Conservation (phyloP, 2,329 filamentous ascomycete species). For the Pyrenochaeta sp. region DNA sequence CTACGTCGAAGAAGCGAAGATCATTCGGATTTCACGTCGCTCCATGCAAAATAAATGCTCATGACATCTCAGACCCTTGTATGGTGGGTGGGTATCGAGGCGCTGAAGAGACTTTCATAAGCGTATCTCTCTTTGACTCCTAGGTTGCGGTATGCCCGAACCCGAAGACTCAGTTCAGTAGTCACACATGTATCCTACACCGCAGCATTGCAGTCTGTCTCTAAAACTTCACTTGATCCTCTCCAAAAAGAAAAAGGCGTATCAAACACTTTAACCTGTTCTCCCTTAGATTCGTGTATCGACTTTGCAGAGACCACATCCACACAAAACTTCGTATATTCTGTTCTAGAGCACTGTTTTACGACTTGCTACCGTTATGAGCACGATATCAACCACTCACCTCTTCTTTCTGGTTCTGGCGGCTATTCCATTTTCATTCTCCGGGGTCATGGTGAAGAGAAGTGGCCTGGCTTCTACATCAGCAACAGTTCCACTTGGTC, state of each 20-base stretch:
- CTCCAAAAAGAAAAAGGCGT: background rate
- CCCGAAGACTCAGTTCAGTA: constrained; percentile 2
- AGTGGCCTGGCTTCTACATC: background rate
- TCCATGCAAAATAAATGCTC: no score
- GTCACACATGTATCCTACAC: background rate
- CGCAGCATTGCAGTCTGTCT: background rate
- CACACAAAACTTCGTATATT: background rate
- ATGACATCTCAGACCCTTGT: background rate
- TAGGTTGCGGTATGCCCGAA: background rate
- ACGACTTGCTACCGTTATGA: background rate
- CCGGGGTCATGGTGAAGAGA: background rate
- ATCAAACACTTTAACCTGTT: background rate
- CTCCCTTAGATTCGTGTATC: background rate
- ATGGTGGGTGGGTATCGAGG: background rate
- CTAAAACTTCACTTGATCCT: background rate
- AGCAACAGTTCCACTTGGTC: background rate
- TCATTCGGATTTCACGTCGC: background rate
- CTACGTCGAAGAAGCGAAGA: background rate
- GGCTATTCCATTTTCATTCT: background rate
- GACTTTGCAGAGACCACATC: background rate
- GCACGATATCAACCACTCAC: background rate
- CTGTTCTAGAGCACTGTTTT: background rate
- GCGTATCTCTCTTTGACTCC: background rate
- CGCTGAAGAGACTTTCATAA: background rate
- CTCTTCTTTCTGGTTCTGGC: background rate